These are phyloP conservation scores for Streptanthus diversifolius DNA, from an alignment of 345 rosid genomes.

Conservation along the genomic window DNA sequence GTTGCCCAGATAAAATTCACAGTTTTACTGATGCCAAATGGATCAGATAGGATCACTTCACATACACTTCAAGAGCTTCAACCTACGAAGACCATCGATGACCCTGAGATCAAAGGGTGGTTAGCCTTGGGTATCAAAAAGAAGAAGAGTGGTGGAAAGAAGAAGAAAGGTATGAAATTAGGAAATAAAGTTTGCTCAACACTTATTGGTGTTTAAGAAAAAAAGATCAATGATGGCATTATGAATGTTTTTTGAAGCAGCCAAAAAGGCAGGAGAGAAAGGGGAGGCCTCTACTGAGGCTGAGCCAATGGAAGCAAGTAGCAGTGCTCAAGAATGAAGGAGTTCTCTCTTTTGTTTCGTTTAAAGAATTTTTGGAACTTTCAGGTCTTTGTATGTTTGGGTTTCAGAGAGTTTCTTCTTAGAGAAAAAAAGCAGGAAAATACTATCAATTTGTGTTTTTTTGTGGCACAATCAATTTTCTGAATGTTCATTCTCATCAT, in stretches of 20 bases:
- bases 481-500: constrained; percentile 53
- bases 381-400: constrained; percentile 32
- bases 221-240: background rate
- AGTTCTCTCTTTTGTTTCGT: constrained; percentile 14
- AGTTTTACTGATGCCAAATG: constrained; percentile 92
- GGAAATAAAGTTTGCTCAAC: background rate
- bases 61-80: constrained; percentile 76
- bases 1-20: constrained; percentile 95
- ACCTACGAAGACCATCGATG: constrained; percentile 68
- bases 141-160: constrained; percentile 97
- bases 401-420: constrained; percentile 20
- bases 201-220: background rate
- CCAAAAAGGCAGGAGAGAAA: constrained; percentile 67
- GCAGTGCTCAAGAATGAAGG: constrained; percentile 41
- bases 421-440: background rate
- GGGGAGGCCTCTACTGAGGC: constrained; percentile 53
- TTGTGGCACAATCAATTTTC: constrained; percentile 53
- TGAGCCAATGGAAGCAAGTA: constrained; percentile 65
- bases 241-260: constrained; percentile 51
- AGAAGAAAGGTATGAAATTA: constrained; percentile 71
- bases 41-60: constrained; percentile 85
- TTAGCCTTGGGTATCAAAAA: constrained; percentile 83
- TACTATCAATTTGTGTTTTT: constrained; percentile 34
- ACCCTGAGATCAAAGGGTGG: constrained; percentile 97
- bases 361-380: constrained; percentile 53